Evolutionary conservation across 2,329 filamentous ascomycete genomes (phyloP).

Genomic region (Paecilomyces formosus): DNA sequence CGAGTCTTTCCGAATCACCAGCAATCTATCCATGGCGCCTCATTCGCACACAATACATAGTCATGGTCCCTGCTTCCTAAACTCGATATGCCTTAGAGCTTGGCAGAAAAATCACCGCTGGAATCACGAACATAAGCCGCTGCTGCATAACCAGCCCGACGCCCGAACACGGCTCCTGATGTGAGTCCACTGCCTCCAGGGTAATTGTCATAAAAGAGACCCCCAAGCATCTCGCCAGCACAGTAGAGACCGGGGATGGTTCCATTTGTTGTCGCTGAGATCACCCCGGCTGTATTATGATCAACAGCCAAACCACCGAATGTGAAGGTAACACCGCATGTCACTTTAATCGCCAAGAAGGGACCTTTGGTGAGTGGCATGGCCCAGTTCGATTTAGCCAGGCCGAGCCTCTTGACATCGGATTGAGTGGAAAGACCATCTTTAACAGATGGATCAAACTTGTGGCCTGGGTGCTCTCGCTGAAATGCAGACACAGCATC

Average conservation of each 20-base stretch:
- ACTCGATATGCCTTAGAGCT: no score
- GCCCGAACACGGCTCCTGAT: no score
- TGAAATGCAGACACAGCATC: constrained; percentile 44
- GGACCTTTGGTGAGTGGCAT: constrained; percentile 49
- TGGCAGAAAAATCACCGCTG: no score
- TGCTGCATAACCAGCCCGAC: no score
- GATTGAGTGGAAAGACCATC: constrained; percentile 58
- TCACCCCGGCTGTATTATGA: constrained; percentile 44
- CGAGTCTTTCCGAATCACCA: no score
- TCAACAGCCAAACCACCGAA: constrained; percentile 57
- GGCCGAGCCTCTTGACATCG: constrained; percentile 28
- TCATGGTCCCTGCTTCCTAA: no score
- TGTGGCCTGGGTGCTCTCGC: constrained; percentile 36
- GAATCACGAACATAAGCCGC: no score
- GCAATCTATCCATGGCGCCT: no score
- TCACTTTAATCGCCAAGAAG: constrained; percentile 57
- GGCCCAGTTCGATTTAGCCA: constrained; percentile 62
- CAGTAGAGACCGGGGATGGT: no score
- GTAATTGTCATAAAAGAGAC: not conserved
- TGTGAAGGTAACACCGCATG: constrained; percentile 60
- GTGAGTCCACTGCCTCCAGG: not conserved
- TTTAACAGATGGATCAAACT: constrained; percentile 54
- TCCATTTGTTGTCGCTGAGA: no score
- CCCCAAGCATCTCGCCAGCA: not conserved
- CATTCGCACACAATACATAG: no score